Percentiles rank a stretch among this genome's conserved stretches.
Conservation (phyloP, 2,329 filamentous ascomycete genomes). For the Botrytis hyacinthi region DNA sequence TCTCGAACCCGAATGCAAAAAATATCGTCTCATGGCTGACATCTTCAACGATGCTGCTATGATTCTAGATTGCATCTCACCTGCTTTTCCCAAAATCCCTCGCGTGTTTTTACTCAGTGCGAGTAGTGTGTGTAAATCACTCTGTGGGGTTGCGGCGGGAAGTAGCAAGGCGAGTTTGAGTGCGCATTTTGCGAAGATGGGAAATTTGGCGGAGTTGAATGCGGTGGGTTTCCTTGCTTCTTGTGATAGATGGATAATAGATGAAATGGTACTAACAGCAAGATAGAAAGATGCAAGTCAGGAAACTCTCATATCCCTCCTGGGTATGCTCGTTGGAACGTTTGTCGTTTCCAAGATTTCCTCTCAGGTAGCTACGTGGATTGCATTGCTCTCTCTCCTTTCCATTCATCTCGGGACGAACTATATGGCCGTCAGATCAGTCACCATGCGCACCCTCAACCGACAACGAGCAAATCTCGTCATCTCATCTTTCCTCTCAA, state of each 20-base stretch:
- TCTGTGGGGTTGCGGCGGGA: constrained; percentile 88
- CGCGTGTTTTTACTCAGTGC: constrained; percentile 58
- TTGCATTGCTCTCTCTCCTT: constrained; percentile 68
- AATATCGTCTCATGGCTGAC: constrained; percentile 67
- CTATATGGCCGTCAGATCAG: constrained; percentile 78
- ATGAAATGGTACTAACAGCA: constrained; percentile 19
- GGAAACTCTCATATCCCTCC: constrained; percentile 85
- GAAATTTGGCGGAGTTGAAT: constrained; percentile 90
- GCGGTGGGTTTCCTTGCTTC: constrained; percentile 52
- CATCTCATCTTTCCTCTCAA: constrained; percentile 55
- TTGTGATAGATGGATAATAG: background rate
- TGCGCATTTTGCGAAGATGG: constrained; percentile 83
- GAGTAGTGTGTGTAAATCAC: constrained; percentile 59
- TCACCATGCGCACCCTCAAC: constrained; percentile 82
- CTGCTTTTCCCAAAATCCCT: constrained; percentile 56
- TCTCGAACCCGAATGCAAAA: constrained; percentile 71
- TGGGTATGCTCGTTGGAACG: constrained; percentile 84
- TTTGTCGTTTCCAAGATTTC: constrained; percentile 75
- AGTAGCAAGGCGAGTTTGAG: constrained; percentile 88
- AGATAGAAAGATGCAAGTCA: constrained; percentile 79
- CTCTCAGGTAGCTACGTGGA: constrained; percentile 70
- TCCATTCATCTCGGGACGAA: constrained; percentile 79
- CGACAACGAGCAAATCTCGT: constrained; percentile 81
- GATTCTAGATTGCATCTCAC: constrained; percentile 67
- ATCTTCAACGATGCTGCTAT: constrained; percentile 70